These are phyloP conservation scores for carrot (Daucus carota) DNA, from an alignment of 129 eudicot genomes.

Conservation along the genomic window DNA sequence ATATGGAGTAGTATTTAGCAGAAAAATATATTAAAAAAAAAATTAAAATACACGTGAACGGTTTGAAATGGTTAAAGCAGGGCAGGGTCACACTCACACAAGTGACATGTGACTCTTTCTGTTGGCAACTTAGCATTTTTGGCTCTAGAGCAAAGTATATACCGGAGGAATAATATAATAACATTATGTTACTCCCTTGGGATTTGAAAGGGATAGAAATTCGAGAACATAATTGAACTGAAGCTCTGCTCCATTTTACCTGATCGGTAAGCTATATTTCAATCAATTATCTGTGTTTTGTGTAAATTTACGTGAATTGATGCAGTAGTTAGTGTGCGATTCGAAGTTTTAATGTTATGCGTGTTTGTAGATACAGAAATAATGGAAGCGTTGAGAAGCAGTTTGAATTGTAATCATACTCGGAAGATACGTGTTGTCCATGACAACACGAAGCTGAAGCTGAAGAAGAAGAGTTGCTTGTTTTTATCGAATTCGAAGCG, in stretches of 20 bases:
- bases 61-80: background rate
- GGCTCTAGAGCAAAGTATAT: background rate
- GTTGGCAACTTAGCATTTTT: background rate
- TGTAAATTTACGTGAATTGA: background rate
- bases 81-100: background rate
- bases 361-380: background rate
- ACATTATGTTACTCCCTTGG: background rate
- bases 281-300: background rate
- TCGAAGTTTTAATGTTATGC: background rate
- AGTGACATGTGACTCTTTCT: background rate
- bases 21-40: no score
- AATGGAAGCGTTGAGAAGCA: constrained; percentile 9
- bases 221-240: background rate
- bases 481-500: background rate
- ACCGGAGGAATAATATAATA: background rate
- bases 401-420: background rate
- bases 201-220: background rate
- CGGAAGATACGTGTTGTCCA: background rate
- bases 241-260: background rate
- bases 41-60: background rate
- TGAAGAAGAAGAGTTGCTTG: background rate
- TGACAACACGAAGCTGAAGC: background rate
- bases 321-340: no score
- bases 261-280: background rate
- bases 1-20: no score